Evolutionary conservation across 352 stramenopile species (phyloP).

Genomic region (Pythium pyrilobum): DNA sequence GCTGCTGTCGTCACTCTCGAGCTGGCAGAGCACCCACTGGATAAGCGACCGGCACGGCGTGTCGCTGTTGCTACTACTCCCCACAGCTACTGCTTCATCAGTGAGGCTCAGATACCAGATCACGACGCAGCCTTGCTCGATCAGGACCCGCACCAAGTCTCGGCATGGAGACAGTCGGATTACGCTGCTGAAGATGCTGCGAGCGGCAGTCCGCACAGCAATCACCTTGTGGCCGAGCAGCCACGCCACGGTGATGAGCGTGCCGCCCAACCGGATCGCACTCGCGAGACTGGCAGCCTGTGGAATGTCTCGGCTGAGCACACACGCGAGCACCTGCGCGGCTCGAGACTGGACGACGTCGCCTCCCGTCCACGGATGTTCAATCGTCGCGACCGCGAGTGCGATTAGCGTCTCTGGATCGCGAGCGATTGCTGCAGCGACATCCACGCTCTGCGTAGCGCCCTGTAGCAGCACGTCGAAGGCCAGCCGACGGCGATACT

Average conservation of each 20-base stretch:
- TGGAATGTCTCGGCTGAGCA: conserved; percentile 12
- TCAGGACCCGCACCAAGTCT: conserved; percentile 30
- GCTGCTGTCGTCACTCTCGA: conserved; percentile 13
- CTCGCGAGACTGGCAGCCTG: conserved; percentile 13
- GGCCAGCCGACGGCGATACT: background rate
- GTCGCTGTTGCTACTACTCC: too few relatives aligned
- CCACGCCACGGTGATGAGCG: conserved; percentile 38
- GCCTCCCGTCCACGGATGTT: background rate
- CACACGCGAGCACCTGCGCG: background rate
- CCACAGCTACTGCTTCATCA: background rate
- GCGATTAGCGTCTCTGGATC: conserved; percentile 2
- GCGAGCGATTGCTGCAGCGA: background rate
- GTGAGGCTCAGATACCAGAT: conserved; percentile 19
- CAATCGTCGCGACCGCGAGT: background rate
- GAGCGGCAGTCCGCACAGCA: conserved; percentile 17
- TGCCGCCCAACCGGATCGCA: conserved; percentile 29
- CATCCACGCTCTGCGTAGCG: background rate
- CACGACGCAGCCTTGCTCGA: conserved; percentile 46
- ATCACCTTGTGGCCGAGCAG: conserved; percentile 21
- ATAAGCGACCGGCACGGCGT: background rate
- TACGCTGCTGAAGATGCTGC: conserved; percentile 13
- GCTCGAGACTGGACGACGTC: background rate
- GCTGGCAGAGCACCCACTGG: conserved; percentile 24
- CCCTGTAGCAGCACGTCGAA: background rate
- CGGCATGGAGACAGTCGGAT: conserved; percentile 21